Conservation (phyloP, 768 basidiomycete species). For the Trametes meyenii region DNA sequence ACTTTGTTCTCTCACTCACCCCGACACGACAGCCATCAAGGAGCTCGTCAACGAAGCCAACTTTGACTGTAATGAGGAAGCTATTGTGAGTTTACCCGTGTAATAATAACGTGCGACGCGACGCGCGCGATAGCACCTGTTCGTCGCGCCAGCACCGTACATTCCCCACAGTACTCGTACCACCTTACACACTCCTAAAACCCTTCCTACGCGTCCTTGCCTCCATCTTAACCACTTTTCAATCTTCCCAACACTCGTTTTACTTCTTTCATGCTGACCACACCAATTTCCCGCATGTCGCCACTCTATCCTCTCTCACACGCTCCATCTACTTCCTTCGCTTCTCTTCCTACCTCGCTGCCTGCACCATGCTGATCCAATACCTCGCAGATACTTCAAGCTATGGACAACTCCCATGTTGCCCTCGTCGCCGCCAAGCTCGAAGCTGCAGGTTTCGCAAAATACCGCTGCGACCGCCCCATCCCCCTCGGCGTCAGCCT, state of each 20-base stretch:
- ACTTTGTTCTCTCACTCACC: not conserved
- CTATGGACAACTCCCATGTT: slow-evolving; percentile 99
- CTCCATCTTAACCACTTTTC: too few relatives aligned
- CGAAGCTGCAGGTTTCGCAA: slow-evolving; percentile 75
- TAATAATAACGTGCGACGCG: not conserved
- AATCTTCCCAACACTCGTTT: too few relatives aligned
- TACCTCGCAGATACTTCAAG: slow-evolving; percentile 60
- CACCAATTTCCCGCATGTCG: too few relatives aligned
- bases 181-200: too few relatives aligned
- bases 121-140: not conserved
- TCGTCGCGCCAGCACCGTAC: too few relatives aligned
- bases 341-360: too few relatives aligned
- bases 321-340: too few relatives aligned
- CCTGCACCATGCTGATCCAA: too few relatives aligned
- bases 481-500: slow-evolving; percentile 92
- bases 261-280: too few relatives aligned
- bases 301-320: too few relatives aligned
- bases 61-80: slow-evolving; percentile 96
- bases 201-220: too few relatives aligned
- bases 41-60: slow-evolving; percentile 98
- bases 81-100: slow-evolving; percentile 60
- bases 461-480: slow-evolving; percentile 92
- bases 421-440: slow-evolving; percentile 92
- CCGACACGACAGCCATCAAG: slow-evolving; percentile 76
- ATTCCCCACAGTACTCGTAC: too few relatives aligned